Evolutionary conservation across 345 rosid genomes (phyloP).

Genomic region (Mercurialis annua): DNA sequence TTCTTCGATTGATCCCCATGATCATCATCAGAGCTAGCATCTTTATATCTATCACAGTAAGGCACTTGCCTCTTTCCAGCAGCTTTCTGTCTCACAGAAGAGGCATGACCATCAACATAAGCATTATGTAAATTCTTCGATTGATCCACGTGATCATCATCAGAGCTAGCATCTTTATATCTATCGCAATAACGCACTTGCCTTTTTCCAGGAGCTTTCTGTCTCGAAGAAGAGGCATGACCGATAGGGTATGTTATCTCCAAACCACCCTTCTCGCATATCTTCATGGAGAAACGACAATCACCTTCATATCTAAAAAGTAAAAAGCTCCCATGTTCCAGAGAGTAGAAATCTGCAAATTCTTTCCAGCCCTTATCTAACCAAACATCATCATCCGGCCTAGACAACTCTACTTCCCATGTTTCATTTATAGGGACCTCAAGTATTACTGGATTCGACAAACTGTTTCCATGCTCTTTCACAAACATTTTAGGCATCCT

Average conservation of each 20-base stretch:
- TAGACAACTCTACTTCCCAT: slow-evolving; percentile 28
- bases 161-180: neutral
- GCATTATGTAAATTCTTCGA: neutral
- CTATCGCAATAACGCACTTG: too few species aligned
- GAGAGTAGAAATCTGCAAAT: slow-evolving; percentile 23
- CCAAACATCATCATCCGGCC: slow-evolving; percentile 19
- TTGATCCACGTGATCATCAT: neutral
- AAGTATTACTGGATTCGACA: slow-evolving; percentile 8
- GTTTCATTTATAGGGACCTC: slow-evolving; percentile 22
- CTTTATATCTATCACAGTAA: too few species aligned
- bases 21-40: too few species aligned
- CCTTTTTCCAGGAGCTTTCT: too few species aligned
- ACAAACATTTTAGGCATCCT: slow-evolving; percentile 24
- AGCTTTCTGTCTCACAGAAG: too few species aligned
- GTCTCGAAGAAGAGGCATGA: too few species aligned
- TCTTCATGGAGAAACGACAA: slow-evolving; percentile 19
- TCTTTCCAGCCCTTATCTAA: slow-evolving; percentile 25
- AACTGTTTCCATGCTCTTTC: slow-evolving; percentile 12
- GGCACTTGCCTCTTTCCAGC: too few species aligned
- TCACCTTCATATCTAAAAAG: slow-evolving; percentile 28
- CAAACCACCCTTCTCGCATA: slow-evolving; percentile 16
- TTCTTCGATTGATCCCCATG: too few species aligned
- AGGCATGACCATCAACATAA: too few species aligned
- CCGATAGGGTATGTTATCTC: slow-evolving; percentile 27
- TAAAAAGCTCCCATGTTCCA: slow-evolving; percentile 15